phyloP scores from a whole-genome alignment of 2,329 filamentous ascomycete species.

The Aplosporella prunicola region DNA sequence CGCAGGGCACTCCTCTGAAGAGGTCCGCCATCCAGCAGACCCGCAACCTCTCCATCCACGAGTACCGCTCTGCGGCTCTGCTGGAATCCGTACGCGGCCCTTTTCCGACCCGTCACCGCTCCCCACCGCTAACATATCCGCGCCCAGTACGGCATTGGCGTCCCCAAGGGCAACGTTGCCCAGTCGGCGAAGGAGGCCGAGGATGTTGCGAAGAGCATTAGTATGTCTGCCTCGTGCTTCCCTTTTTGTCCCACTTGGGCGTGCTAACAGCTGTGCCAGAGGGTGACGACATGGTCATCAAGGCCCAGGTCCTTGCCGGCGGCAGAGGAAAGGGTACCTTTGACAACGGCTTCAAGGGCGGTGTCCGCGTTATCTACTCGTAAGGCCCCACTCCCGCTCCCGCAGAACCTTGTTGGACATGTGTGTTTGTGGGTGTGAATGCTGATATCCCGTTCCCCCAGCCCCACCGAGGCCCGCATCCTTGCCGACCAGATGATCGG shows the following conservation, averaged over 20 bases:
- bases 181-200: constrained; percentile 79
- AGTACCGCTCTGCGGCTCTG: constrained; percentile 92
- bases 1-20: constrained; percentile 49
- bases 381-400: constrained; percentile 29
- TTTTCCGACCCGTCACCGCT: constrained; percentile 13
- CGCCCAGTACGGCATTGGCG: constrained; percentile 85
- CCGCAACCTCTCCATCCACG: constrained; percentile 90
- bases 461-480: constrained; percentile 86
- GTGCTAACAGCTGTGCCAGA: constrained; percentile 36
- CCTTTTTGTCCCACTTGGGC: too few species aligned
- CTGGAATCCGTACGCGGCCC: constrained; percentile 52
- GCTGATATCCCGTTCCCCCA: constrained; percentile 23
- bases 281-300: constrained; percentile 96
- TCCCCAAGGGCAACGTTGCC: constrained; percentile 83
- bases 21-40: constrained; percentile 62
- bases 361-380: constrained; percentile 98
- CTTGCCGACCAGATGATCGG: constrained; percentile 99
- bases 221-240: constrained; percentile 39
- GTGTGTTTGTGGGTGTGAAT: constrained; percentile 6
- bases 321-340: constrained; percentile 97
- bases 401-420: constrained; percentile 7
- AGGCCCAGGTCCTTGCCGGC: constrained; percentile 96
- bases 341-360: constrained; percentile 97
- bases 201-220: constrained; percentile 79
- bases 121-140: constrained; percentile 8